Conservation (phyloP, 2,329 filamentous ascomycete genomes). For the Tolypocladium paradoxum region DNA sequence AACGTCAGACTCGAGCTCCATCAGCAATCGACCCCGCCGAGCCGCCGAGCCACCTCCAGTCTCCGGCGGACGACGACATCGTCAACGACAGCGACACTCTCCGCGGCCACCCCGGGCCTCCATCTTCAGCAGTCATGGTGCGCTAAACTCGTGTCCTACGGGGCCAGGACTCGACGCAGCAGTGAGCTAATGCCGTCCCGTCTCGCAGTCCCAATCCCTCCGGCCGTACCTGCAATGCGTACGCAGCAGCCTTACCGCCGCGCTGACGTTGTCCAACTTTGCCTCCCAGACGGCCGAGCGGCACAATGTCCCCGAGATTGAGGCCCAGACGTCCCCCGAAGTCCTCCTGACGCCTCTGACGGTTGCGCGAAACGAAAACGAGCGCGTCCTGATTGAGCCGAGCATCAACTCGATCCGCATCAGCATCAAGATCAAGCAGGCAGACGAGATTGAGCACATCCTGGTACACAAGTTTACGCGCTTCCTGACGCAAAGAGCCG, state of each 20-base stretch:
- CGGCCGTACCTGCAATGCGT: slow-evolving; percentile 95
- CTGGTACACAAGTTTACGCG: slow-evolving; percentile 97
- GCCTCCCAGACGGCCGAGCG: slow-evolving; percentile 92
- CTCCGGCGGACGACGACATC: slow-evolving; percentile 1
- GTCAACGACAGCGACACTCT: slow-evolving; percentile 2
- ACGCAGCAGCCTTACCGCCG: slow-evolving; percentile 84
- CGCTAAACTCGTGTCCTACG: background rate
- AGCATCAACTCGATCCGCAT: slow-evolving; percentile 95
- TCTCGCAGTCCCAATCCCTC: slow-evolving; percentile 76
- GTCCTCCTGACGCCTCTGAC: slow-evolving; percentile 84
- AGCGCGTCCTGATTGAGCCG: slow-evolving; percentile 90
- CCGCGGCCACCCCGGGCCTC: background rate
- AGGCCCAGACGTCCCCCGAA: slow-evolving; percentile 86
- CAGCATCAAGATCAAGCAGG: slow-evolving; percentile 98
- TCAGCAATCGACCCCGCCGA: background rate
- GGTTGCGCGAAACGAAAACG: slow-evolving; percentile 91
- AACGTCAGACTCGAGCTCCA: slow-evolving; percentile 4
- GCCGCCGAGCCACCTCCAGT: background rate
- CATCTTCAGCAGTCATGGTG: slow-evolving; percentile 3
- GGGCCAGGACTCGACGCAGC: background rate
- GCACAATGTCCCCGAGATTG: slow-evolving; percentile 96
- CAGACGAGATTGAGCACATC: slow-evolving; percentile 97
- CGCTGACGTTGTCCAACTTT: slow-evolving; percentile 84
- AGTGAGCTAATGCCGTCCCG: background rate
- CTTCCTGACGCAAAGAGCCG: slow-evolving; percentile 90